Conservation (phyloP, 2,329 filamentous ascomycete genomes). For the Bipolaris cookei region DNA sequence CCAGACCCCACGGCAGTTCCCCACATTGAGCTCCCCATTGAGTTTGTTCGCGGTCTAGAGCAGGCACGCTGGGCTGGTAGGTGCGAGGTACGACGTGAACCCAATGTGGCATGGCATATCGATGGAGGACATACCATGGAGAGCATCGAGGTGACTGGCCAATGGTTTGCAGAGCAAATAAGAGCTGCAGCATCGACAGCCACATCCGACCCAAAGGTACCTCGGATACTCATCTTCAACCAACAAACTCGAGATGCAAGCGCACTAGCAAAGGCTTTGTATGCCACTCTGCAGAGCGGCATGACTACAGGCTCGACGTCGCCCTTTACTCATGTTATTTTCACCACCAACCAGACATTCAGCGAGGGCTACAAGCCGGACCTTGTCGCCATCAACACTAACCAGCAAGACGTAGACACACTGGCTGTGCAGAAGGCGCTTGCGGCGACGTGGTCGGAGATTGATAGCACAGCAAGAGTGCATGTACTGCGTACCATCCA, state of each 20-base stretch:
- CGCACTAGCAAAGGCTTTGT: slow-evolving; percentile 67
- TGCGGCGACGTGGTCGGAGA: slow-evolving; percentile 62
- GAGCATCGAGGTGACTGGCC: slow-evolving; percentile 75
- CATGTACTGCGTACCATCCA: slow-evolving; percentile 70
- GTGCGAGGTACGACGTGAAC: slow-evolving; percentile 70
- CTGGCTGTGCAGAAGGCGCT: slow-evolving; percentile 72
- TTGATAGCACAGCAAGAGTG: slow-evolving; percentile 53
- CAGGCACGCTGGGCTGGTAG: slow-evolving; percentile 74
- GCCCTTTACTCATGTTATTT: slow-evolving; percentile 75
- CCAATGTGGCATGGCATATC: slow-evolving; percentile 73
- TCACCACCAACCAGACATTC: slow-evolving; percentile 79
- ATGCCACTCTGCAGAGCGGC: slow-evolving; percentile 59
- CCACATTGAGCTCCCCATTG: slow-evolving; percentile 60
- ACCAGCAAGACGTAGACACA: slow-evolving; percentile 62
- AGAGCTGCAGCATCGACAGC: slow-evolving; percentile 43
- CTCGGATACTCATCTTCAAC: slow-evolving; percentile 81
- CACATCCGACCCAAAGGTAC: slow-evolving; percentile 22
- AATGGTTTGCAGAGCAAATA: slow-evolving; percentile 70
- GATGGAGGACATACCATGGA: slow-evolving; percentile 90
- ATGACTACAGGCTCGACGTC: slow-evolving; percentile 35
- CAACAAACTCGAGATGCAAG: slow-evolving; percentile 84
- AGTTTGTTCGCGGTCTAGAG: slow-evolving; percentile 70
- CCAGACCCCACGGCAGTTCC: slow-evolving; percentile 41
- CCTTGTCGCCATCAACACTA: slow-evolving; percentile 67
- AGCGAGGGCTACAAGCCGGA: slow-evolving; percentile 67